Evolutionary conservation across 139 green algal species (phyloP), one percentile per base, ranked within the genome.

Genomic region (Medakamo hakoo): DNA sequence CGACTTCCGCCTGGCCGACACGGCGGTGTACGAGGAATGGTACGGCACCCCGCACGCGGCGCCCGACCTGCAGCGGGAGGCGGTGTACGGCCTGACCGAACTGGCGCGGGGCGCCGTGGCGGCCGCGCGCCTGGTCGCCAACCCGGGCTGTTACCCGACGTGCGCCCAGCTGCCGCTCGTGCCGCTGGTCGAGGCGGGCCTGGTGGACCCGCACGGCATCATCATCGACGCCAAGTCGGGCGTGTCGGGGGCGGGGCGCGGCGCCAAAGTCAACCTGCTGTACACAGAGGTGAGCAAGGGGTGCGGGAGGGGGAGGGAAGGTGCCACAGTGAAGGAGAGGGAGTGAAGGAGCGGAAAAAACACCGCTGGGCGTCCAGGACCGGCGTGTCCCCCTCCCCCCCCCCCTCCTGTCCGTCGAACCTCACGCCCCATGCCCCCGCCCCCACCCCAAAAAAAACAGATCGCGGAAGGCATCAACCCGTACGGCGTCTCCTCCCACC

Each of bases 61-160:
- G 0, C 71, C 82, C 20, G 85, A 98, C 57, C 79, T 98, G 66
- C 92, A 98, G 76, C 86, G 89, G 68, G 81, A 95, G 70, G 92
- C 90, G 4, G 92, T 96, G 62, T 98, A 98, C 60, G 92, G 92
- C 9, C 74, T 98, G 27, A 98, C 92, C 5, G 92, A 98, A 78
- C 56, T 96, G 16, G 75, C 90, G 71, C 70, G 91, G 23, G 82
- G 91, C 2, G 63, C 82, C 16, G 62, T 86, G 20, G 67, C 60
- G 64, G 61, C 63, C n/a, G 92, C 90, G 0, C 74, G 91, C 49
- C 70, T 97, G 69, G 77, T 97, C n/a, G 92, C 92, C 65, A 98
- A 98, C 76, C 92, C 92, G 20, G 92, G 92, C 14, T 98, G 92
- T 81, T 98, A 98, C 70, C 92, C 92, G 29, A 98, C 92, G 27